Base-by-base conservation (phyloP, 116 monocot genomes). In the Zostera marina region DNA sequence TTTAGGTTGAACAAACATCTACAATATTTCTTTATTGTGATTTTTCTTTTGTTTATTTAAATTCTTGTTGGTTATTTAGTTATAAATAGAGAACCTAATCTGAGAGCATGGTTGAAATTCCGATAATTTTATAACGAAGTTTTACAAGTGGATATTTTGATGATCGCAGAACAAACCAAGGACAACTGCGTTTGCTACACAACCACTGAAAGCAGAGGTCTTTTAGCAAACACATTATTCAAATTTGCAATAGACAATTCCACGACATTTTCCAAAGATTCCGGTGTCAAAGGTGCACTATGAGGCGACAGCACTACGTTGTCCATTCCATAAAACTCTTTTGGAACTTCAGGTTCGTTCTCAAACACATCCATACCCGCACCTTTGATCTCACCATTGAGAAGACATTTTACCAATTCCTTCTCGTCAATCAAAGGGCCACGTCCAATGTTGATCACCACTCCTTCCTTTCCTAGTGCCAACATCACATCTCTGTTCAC, bases 291-390 rank as follows among this genome's bases (percentile, higher is more conserved):
- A 3, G 49, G n/a, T 8, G 68, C 38, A 9, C 6, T 20, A 23
- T 68, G 68, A 8, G 68, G 68, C 21, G 68, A 59, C 25, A 68
- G 5, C 13, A 68, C 68, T 13, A 68, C 68, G 20, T 68, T 68
- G 14, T 68, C 68, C 68, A 68, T 52, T 1, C 2, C 3, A 7
- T 59, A 49, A 8, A 68, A 42, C 60, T 68, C 57, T 1, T 15
- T 0, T 26, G 68, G 60, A 17, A 68, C 68, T 0, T 16, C 12
- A 1, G 68, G 68, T 41, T 68, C 68, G 10, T 52, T 44, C 52
- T 68, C 68, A 16, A 68, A 68, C 22, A 68, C 68, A 9, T 68
- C 68, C 44, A 68, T 49, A 24, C 68, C 68, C 22, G 68, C 68
- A 44, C 68, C 68, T 11, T 40, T 52, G 41, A 68, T 68, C 42